Evolutionary conservation across 2,329 filamentous ascomycete species (phyloP).

Genomic region (Beauveria sp.): DNA sequence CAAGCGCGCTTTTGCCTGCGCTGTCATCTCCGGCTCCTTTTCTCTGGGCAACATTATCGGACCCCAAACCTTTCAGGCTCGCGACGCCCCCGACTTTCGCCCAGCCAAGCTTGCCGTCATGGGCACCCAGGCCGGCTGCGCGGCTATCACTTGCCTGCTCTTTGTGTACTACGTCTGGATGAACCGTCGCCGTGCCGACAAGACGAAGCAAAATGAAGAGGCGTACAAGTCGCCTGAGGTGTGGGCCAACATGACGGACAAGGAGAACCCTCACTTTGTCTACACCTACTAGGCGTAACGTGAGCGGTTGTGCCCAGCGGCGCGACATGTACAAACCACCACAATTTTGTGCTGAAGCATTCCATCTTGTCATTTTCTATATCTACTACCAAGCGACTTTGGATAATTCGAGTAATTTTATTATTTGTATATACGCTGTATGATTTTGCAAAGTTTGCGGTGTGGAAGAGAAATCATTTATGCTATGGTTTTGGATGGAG

Average conservation of each 20-base stretch:
- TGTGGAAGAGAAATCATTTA: background rate
- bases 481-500: background rate
- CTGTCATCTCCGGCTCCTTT: constrained; percentile 42
- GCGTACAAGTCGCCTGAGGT: constrained; percentile 32
- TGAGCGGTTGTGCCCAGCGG: background rate
- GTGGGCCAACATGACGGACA: constrained; percentile 46
- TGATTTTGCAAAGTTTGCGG: background rate
- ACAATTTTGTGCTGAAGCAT: background rate
- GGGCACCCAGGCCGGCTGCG: constrained; percentile 39
- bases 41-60: constrained; percentile 50
- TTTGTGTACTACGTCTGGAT: constrained; percentile 44
- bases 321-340: background rate
- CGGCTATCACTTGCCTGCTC: constrained; percentile 33
- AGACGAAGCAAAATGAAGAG: constrained; percentile 29
- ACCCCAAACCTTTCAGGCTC: constrained; percentile 46
- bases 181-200: constrained; percentile 31
- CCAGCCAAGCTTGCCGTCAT: constrained; percentile 49
- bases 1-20: constrained; percentile 43
- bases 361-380: background rate
- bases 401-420: background rate
- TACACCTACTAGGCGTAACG: constrained; percentile 35
- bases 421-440: background rate
- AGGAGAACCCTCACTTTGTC: constrained; percentile 49
- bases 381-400: background rate
- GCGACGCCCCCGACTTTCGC: constrained; percentile 43